A percentile compares a stretch with the other conserved stretches of the same genome.
Conservation (phyloP, 2,329 filamentous ascomycete genomes). For the Ilyonectria destructans region DNA sequence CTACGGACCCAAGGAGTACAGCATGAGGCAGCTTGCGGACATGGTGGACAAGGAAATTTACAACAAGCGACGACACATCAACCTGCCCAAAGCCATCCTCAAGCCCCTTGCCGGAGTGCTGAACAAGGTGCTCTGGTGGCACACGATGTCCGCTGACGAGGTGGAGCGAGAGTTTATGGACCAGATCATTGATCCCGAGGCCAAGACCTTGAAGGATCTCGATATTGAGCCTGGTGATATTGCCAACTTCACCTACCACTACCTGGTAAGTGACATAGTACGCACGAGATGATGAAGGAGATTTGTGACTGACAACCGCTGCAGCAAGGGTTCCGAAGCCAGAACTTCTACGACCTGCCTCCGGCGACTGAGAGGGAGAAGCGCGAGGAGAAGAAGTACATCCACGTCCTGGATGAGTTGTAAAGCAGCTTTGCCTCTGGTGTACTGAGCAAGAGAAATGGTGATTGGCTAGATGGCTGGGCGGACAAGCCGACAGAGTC, state of each 20-base stretch:
- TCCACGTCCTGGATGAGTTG: conserved; percentile 93
- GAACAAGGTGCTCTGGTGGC: conserved; percentile 93
- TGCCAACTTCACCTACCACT: conserved; percentile 90
- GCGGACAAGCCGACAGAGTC: conserved; percentile 43
- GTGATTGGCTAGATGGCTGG: conserved; percentile 27
- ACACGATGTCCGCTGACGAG: conserved; percentile 85
- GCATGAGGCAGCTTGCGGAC: conserved; percentile 87
- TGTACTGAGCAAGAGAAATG: conserved; percentile 11
- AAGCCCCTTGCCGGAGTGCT: conserved; percentile 82
- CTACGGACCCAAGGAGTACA: conserved; percentile 94
- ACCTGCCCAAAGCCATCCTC: conserved; percentile 86
- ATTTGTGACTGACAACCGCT: conserved; percentile 34
- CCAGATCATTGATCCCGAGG: conserved; percentile 89
- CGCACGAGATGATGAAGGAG: background rate
- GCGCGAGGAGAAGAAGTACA: conserved; percentile 95
- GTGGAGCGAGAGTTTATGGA: conserved; percentile 95
- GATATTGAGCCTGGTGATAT: conserved; percentile 92
- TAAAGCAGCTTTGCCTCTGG: conserved; percentile 59
- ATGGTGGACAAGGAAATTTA: conserved; percentile 94
- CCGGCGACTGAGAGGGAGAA: conserved; percentile 96
- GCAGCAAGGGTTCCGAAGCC: conserved; percentile 91
- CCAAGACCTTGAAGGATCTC: conserved; percentile 96
- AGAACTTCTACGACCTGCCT: conserved; percentile 92
- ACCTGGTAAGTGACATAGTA: conserved; percentile 77
- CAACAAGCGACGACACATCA: conserved; percentile 91